A percentile compares a stretch with the other conserved stretches of the same genome.
Evolutionary conservation across 352 stramenopile genomes (phyloP).

Genomic region (Blastocystis sp.): DNA sequence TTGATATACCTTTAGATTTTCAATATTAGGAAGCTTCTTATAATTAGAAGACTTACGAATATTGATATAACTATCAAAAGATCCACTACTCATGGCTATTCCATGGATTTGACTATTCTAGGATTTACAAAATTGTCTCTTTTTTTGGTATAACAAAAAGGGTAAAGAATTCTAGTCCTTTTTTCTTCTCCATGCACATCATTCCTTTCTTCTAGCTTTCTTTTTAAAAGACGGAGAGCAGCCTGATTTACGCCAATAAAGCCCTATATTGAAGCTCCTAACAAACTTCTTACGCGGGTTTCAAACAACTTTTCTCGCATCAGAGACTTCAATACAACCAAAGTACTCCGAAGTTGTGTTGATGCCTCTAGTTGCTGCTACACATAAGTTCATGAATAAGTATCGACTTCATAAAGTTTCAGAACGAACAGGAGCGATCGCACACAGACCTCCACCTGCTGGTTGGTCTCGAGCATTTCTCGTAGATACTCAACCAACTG

Average conservation of each 20-base stretch:
- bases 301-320: constrained; percentile 33
- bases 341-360: neutral
- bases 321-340: constrained; percentile 8
- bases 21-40: constrained; percentile 20
- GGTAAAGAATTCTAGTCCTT: constrained; percentile 21
- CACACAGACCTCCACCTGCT: constrained; percentile 51
- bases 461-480: constrained; percentile 68
- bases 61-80: constrained; percentile 26
- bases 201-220: constrained; percentile 36
- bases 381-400: neutral
- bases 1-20: neutral
- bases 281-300: neutral
- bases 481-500: constrained; percentile 83
- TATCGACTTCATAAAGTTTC: constrained; percentile 42
- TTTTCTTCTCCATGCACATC: constrained; percentile 5
- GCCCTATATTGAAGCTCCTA: neutral
- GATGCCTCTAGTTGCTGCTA: constrained; percentile 34
- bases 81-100: constrained; percentile 2
- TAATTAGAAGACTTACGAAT: constrained; percentile 50
- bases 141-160: constrained; percentile 35
- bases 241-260: constrained; percentile 57
- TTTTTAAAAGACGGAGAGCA: constrained; percentile 54
- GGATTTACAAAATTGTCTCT: neutral
- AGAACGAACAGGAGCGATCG: constrained; percentile 60
- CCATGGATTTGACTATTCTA: neutral